Evolutionary conservation across 495 filamentous ascomycete genomes (phyloP).

Genomic region (Hypoxylon lienhwacheense): DNA sequence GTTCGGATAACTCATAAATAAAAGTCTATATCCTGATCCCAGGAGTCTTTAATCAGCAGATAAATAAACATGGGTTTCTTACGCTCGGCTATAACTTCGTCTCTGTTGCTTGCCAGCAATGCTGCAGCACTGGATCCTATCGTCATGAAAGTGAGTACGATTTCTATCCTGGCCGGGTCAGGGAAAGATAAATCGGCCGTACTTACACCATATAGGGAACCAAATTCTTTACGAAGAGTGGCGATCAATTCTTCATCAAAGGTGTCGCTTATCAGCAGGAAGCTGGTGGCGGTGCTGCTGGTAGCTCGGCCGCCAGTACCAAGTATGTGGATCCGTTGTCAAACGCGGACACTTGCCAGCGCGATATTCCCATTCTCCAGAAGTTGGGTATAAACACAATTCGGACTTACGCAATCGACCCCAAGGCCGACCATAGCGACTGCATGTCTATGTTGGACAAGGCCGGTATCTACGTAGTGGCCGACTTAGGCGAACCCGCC

Average conservation of each 20-base stretch:
- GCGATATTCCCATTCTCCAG: constrained; percentile 80
- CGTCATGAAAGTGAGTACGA: constrained; percentile 60
- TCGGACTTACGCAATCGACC: constrained; percentile 90
- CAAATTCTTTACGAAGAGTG: constrained; percentile 68
- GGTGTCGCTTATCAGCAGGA: constrained; percentile 87
- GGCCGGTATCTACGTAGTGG: constrained; percentile 91
- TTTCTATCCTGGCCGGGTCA: not conserved
- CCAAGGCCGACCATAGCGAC: constrained; percentile 70
- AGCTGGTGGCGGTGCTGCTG: constrained; percentile 44
- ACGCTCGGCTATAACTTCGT: constrained; percentile 47
- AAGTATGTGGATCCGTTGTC: constrained; percentile 70
- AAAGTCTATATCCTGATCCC: too few species aligned
- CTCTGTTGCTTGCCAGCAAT: constrained; percentile 51
- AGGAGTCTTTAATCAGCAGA: constrained; percentile 16
- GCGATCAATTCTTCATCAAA: constrained; percentile 81
- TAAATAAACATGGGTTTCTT: constrained; percentile 44
- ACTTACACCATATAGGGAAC: constrained; percentile 39
- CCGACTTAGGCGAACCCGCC: constrained; percentile 79
- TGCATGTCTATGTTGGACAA: constrained; percentile 84
- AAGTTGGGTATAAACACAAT: constrained; percentile 84
- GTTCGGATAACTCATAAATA: too few species aligned
- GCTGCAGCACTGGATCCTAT: constrained; percentile 67
- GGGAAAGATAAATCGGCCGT: not conserved
- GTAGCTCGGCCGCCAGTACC: constrained; percentile 40
- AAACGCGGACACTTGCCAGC: constrained; percentile 65